Conservation (phyloP, 2,329 filamentous ascomycete genomes). For the Colletotrichum musae region DNA sequence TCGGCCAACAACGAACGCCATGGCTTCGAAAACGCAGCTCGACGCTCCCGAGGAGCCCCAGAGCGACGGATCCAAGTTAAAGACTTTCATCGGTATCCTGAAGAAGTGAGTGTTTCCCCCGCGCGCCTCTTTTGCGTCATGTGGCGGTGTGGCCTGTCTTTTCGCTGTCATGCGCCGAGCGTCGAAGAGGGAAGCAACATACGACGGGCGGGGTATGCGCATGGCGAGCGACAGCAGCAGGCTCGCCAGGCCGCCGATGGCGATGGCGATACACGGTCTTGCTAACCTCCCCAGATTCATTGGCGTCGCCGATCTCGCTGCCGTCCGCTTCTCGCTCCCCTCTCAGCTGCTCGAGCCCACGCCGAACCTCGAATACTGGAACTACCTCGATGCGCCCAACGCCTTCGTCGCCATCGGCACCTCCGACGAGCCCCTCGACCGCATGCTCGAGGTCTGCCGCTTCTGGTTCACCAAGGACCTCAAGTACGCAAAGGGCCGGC, state of each 20-base stretch:
- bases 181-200: background rate
- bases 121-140: conserved; percentile 22
- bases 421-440: conserved; percentile 90
- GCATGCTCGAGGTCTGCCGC: conserved; percentile 93
- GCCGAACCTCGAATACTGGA: conserved; percentile 99
- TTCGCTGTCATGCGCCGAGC: background rate
- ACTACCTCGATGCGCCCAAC: conserved; percentile 95
- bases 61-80: conserved; percentile 90
- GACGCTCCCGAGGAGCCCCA: conserved; percentile 61
- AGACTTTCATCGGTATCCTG: conserved; percentile 88
- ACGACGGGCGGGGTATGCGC: background rate
- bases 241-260: no score
- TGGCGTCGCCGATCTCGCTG: conserved; percentile 94
- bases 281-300: conserved; percentile 78
- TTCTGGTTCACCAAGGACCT: conserved; percentile 99
- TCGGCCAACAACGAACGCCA: conserved; percentile 39
- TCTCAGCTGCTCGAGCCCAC: conserved; percentile 96
- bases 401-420: conserved; percentile 88
- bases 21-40: conserved; percentile 56
- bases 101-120: conserved; percentile 76
- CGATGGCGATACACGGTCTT: background rate
- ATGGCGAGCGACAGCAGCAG: background rate
- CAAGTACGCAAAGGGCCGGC: conserved; percentile 98
- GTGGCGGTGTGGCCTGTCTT: conserved; percentile 5
- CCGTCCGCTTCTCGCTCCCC: conserved; percentile 95